Conservation (phyloP, 148 eudicot genomes). For the Rhododendron kiyosumense region DNA sequence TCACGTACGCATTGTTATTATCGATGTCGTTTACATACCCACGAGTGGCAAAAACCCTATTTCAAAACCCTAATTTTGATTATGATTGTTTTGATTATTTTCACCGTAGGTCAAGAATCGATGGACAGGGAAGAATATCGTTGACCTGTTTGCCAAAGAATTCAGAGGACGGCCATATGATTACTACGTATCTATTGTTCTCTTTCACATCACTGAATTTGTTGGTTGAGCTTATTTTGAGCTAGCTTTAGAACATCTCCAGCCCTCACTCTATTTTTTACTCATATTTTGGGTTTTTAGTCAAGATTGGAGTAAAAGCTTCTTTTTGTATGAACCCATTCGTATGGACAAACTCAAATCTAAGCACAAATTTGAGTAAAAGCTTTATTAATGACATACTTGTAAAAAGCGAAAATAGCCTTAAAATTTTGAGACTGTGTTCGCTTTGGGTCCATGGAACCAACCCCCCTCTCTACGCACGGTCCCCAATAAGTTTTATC, state of each 20-base stretch:
- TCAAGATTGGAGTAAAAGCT: no score
- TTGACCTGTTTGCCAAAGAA: slow-evolving; percentile 82
- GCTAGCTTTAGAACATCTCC: not conserved
- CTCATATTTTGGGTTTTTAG: not conserved
- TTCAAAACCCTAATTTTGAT: slow-evolving; percentile 10
- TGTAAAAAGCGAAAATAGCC: not conserved
- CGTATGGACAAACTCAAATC: not conserved
- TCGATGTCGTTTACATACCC: not conserved
- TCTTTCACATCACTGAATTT: not conserved
- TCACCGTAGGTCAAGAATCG: slow-evolving; percentile 50
- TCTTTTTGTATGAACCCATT: no score
- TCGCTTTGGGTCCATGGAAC: no score
- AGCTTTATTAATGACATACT: not conserved
- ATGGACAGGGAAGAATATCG: slow-evolving; percentile 90
- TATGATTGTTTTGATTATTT: not conserved
- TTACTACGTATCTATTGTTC: slow-evolving; percentile 58
- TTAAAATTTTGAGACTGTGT: not conserved
- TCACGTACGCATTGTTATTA: slow-evolving; percentile 45
- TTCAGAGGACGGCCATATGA: slow-evolving; percentile 83
- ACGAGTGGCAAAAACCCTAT: not conserved
- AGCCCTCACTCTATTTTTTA: not conserved
- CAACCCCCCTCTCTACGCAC: no score
- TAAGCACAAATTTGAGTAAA: not conserved
- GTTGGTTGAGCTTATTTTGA: not conserved
- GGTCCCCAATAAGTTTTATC: no score